Percentiles rank a stretch among this genome's conserved stretches.
phyloP scores from a whole-genome alignment of 306 rosid genomes.

The Casuarina equisetifolia region DNA sequence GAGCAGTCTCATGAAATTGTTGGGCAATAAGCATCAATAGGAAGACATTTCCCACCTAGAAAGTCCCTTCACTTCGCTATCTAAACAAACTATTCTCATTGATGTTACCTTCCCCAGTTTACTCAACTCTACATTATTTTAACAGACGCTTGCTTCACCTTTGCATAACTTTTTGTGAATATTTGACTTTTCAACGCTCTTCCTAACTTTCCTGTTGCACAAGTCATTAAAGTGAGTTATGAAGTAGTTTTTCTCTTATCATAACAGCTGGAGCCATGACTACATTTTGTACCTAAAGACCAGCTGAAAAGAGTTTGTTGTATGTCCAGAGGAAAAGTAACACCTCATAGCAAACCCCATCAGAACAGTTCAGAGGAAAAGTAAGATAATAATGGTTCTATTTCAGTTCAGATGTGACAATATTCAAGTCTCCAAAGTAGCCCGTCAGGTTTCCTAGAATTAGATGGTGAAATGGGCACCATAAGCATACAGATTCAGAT shows the following conservation, averaged over 20 bases:
- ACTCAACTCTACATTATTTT: not conserved
- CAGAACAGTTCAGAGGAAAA: not conserved
- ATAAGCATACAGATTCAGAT: slow-evolving; percentile 16
- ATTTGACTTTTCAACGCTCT: not conserved
- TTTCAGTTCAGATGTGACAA: not conserved
- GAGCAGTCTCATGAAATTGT: not conserved
- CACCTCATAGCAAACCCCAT: not conserved
- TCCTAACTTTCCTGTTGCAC: not conserved
- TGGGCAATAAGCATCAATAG: not conserved
- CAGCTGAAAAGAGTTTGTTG: too few species aligned
- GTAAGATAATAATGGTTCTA: not conserved
- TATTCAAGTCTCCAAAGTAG: not conserved
- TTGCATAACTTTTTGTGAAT: not conserved
- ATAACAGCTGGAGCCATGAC: not conserved
- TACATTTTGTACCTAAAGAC: too few species aligned
- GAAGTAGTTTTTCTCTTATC: not conserved
- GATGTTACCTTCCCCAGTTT: not conserved
- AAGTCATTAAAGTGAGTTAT: not conserved
- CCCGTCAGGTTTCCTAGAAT: slow-evolving; percentile 15
- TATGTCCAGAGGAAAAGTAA: too few species aligned
- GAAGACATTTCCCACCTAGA: not conserved
- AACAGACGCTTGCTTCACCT: not conserved
- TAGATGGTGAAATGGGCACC: slow-evolving; percentile 8
- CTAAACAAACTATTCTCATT: not conserved
- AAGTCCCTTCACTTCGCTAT: not conserved